Conservation (phyloP, 441 rosid species). For the Arabidopsis lyrata region DNA sequence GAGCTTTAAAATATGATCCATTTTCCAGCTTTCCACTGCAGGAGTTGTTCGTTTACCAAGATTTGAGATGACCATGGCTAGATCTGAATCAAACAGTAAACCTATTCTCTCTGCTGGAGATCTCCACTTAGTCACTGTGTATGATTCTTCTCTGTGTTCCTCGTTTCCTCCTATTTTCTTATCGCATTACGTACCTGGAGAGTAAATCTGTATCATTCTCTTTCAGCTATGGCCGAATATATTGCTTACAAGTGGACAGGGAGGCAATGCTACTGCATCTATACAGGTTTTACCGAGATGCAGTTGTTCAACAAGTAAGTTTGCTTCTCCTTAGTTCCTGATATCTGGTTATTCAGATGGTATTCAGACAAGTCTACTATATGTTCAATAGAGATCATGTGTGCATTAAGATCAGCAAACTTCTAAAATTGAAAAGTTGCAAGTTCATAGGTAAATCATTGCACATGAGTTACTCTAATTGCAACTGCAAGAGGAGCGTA, state of each 20-base stretch:
- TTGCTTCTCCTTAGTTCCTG: conserved; percentile 32
- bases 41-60: conserved; percentile 90
- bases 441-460: neutral
- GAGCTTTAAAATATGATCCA: conserved; percentile 41
- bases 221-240: conserved; percentile 93
- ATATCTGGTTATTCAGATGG: conserved; percentile 22
- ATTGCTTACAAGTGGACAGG: conserved; percentile 97
- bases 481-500: conserved; percentile 17
- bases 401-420: neutral
- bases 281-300: conserved; percentile 96
- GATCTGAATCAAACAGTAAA: conserved; percentile 80
- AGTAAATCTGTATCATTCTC: conserved; percentile 23
- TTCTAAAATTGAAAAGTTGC: conserved; percentile 7
- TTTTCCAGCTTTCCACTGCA: conserved; percentile 86
- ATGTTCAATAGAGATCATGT: conserved; percentile 13
- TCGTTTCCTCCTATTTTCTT: conserved; percentile 26
- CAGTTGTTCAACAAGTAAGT: conserved; percentile 89
- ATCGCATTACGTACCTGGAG: neutral
- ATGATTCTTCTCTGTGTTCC: conserved; percentile 46
- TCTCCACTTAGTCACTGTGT: conserved; percentile 87
- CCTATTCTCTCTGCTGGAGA: conserved; percentile 95
- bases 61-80: conserved; percentile 97
- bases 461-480: neutral
- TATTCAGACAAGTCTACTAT: conserved; percentile 2
- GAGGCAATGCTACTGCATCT: conserved; percentile 93